These are phyloP conservation scores for Baudoinia panamericana DNA, from an alignment of 495 filamentous ascomycete species.

Conservation along the genomic window DNA sequence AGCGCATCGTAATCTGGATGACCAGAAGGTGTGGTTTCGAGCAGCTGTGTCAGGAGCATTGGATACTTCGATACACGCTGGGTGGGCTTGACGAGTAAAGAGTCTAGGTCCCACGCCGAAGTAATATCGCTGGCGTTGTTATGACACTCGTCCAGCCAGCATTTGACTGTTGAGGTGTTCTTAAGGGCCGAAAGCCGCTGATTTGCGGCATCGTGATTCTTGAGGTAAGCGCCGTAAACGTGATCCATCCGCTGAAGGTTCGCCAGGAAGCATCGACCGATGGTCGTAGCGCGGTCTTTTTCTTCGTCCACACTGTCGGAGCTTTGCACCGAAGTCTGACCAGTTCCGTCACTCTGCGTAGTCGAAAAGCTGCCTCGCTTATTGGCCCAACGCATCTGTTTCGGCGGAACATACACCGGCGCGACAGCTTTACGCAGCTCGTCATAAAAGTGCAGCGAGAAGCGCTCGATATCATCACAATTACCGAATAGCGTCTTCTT, in stretches of 20 bases:
- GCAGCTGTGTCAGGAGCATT: conserved; percentile 61
- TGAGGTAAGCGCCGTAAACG: conserved; percentile 72
- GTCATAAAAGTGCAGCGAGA: conserved; percentile 63
- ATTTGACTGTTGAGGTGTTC: conserved; percentile 56
- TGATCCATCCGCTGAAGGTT: conserved; percentile 69
- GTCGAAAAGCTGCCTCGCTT: conserved; percentile 40
- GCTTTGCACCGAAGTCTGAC: conserved; percentile 18
- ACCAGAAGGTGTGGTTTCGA: conserved; percentile 61
- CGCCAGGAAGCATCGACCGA: conserved; percentile 65
- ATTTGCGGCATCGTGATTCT: conserved; percentile 73
- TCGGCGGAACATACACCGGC: conserved; percentile 55
- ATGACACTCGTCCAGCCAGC: conserved; percentile 88
- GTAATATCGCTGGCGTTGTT: conserved; percentile 80
- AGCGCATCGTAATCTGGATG: conserved; percentile 71
- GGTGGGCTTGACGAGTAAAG: conserved; percentile 86
- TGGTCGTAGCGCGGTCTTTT: conserved; percentile 59
- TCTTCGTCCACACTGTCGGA: conserved; percentile 37
- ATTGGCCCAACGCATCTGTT: conserved; percentile 42
- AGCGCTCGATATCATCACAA: conserved; percentile 69
- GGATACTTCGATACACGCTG: conserved; percentile 89
- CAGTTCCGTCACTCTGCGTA: conserved; percentile 33
- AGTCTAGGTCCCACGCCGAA: conserved; percentile 82
- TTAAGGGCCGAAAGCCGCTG: conserved; percentile 63
- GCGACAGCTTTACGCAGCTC: conserved; percentile 64
- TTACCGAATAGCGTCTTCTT: conserved; percentile 83